Percentiles rank a stretch among this genome's conserved stretches.
Evolutionary conservation across 768 basidiomycete genomes (phyloP).

Genomic region (Leccinum fibrillosum): DNA sequence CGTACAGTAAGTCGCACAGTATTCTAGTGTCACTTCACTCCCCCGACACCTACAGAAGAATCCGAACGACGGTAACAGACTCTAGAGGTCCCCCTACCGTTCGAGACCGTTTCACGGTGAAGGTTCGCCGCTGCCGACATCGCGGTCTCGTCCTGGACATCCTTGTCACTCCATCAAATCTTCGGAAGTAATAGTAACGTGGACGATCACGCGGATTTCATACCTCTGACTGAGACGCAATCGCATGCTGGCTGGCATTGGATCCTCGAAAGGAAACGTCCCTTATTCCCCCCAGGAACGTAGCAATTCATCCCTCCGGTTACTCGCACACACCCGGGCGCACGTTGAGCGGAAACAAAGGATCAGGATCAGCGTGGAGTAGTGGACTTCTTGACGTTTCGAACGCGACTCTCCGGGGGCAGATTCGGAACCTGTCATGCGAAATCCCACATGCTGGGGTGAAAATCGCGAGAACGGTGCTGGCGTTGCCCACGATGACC

Average conservation of each 20-base stretch:
- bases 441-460: neutral
- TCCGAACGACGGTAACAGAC: neutral
- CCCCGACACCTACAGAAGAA: neutral
- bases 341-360: neutral
- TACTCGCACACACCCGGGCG: neutral
- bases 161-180: neutral
- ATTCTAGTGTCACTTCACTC: neutral
- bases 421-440: neutral
- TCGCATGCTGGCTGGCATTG: neutral
- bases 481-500: neutral
- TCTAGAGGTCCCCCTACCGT: neutral
- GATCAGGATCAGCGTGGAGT: neutral
- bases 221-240: constrained; percentile 6
- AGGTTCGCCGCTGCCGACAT: neutral
- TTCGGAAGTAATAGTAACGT: neutral
- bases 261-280: neutral
- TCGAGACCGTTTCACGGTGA: neutral
- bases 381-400: neutral
- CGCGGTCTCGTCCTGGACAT: neutral
- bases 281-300: neutral
- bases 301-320: neutral
- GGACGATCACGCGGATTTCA: constrained; percentile 1
- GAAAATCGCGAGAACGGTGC: neutral
- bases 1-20: neutral
- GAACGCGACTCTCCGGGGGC: neutral